These are phyloP conservation scores for Ganoderma multipileum DNA, from an alignment of 1,284 basidiomycete species.

Conservation along the genomic window DNA sequence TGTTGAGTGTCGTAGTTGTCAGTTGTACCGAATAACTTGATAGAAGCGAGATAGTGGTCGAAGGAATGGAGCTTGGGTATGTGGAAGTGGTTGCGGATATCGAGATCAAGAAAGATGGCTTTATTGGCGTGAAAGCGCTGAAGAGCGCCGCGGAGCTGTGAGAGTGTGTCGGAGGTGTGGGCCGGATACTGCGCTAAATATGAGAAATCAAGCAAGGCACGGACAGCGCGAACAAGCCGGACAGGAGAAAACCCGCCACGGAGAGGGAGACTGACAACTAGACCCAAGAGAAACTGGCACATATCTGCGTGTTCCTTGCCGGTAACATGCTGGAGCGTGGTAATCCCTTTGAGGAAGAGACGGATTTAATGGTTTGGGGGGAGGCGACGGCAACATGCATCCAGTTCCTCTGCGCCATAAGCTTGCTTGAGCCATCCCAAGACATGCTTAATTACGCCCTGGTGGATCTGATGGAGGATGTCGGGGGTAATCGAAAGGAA, in stretches of 20 bases:
- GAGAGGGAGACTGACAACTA: slow-evolving; percentile 31
- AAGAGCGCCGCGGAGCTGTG: neutral
- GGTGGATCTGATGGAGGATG: too few species aligned
- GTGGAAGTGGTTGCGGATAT: slow-evolving; percentile 32
- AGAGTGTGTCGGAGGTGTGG: neutral
- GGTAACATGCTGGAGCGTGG: slow-evolving; percentile 23
- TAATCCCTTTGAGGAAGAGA: slow-evolving; percentile 33
- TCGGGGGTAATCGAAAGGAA: too few species aligned
- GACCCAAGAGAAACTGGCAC: too few species aligned
- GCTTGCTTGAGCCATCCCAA: too few species aligned
- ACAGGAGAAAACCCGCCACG: neutral
- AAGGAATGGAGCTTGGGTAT: slow-evolving; percentile 29
- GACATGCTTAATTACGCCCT: too few species aligned
- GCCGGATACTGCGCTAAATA: slow-evolving; percentile 7
- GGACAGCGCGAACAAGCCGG: neutral
- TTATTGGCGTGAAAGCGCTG: too few species aligned
- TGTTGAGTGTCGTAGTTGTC: slow-evolving; percentile 18
- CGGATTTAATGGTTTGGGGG: slow-evolving; percentile 23
- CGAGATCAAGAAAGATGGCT: slow-evolving; percentile 16
- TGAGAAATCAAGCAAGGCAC: slow-evolving; percentile 7
- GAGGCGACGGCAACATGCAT: too few species aligned
- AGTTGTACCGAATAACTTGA: slow-evolving; percentile 6
- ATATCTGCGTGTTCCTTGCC: slow-evolving; percentile 31
- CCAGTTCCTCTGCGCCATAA: too few species aligned
- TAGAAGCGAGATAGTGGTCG: slow-evolving; percentile 11